Evolutionary conservation across 164 flowering plant species (phyloP), one percentile per base, ranked within the genome.

Genomic region (Platanus orientalis): DNA sequence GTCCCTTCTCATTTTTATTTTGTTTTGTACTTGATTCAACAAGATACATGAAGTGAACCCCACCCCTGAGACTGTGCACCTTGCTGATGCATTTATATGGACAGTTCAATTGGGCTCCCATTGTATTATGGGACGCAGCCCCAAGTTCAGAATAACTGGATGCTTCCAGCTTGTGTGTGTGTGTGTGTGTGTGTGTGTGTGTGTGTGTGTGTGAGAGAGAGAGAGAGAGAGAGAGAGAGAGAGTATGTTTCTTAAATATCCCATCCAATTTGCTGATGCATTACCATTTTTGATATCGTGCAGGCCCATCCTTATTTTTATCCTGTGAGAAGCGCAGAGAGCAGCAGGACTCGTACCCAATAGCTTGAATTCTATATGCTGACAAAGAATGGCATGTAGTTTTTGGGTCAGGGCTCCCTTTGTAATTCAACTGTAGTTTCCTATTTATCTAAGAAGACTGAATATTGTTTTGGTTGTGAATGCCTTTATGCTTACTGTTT

Each of bases 241-340:
- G n/a, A n/a, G n/a, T n/a, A n/a, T n/a, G n/a, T n/a, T n/a, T n/a
- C n/a, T n/a, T n/a, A n/a, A n/a, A n/a, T n/a, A n/a, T n/a, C n/a
- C n/a, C n/a, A n/a, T n/a, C n/a, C n/a, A n/a, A n/a, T n/a, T 36
- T 3, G 42, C 12, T 36, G 9, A 36, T 7, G 1, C 10, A 14
- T 10, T 36, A 7, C 10, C 1, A 36, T 36, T 36, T 7, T 36
- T 36, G 9, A 36, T 36, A 36, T 36, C 9, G 12, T 84, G 80
- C 85, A 93, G 98, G 96, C 90, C 28, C 98, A 90, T 79, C 97
- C 97, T 16, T 93, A 93, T 51, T 93, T 93, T 69, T 57, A 75
- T 67, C 92, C 96, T 0, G 71, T 93, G 44, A 84, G 89, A 80
- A 87, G 77, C 69, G 92, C 88, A 39, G 98, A 87, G 80, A 82